phyloP scores from a whole-genome alignment of 2,329 filamentous ascomycete genomes.

The Rachicladosporium sp. region DNA sequence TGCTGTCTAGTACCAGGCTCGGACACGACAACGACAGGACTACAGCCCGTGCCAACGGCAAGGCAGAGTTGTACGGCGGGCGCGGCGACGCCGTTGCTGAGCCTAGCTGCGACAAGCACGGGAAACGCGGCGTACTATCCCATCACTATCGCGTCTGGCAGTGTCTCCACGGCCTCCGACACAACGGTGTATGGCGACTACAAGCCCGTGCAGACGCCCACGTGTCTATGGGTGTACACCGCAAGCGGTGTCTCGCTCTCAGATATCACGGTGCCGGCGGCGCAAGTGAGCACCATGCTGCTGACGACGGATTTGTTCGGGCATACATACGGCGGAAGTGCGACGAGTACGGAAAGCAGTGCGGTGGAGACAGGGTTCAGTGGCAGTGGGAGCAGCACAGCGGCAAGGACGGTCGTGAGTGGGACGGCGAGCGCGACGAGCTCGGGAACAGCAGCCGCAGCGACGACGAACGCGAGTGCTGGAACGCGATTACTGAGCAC shows the following conservation, averaged over 20 bases:
- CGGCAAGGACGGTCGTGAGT: too few relatives aligned
- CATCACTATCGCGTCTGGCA: conserved; percentile 9
- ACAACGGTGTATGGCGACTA: conserved; percentile 7
- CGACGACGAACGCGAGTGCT: too few relatives aligned
- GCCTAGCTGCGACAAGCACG: conserved; percentile 12
- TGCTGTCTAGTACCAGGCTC: conserved; percentile 7
- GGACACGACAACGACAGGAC: conserved; percentile 4
- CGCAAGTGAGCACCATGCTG: conserved; percentile 9
- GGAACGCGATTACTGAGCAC: too few relatives aligned
- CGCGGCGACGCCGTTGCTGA: conserved; percentile 10
- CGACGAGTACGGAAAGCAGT: too few relatives aligned
- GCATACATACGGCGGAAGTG: too few relatives aligned
- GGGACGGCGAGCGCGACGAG: too few relatives aligned
- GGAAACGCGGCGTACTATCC: conserved; percentile 9
- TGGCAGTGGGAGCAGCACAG: too few relatives aligned
- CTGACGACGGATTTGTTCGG: conserved; percentile 1
- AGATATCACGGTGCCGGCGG: conserved; percentile 10
- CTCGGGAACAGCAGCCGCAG: too few relatives aligned
- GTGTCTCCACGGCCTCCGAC: background rate
- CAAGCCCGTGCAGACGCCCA: conserved; percentile 8
- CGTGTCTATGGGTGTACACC: conserved; percentile 12
- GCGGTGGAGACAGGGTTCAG: too few relatives aligned
- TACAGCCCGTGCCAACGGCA: conserved; percentile 4
- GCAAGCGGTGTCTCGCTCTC: conserved; percentile 7
- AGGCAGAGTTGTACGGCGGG: conserved; percentile 6